phyloP scores from a whole-genome alignment of 129 eudicot species.

The Lonicera japonica region DNA sequence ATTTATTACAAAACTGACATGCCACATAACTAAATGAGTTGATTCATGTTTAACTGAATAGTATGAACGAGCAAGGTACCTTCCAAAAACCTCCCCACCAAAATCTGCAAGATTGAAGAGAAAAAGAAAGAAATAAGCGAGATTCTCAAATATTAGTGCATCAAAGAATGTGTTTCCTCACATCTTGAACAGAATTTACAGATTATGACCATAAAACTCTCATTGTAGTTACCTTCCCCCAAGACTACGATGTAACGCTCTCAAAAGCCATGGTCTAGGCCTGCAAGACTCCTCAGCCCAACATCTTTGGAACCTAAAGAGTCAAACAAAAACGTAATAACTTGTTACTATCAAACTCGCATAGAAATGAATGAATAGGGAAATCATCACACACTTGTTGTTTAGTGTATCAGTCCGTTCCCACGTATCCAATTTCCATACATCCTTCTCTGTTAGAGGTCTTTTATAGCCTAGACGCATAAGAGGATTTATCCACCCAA shows the following conservation, averaged over 20 bases:
- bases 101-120: constrained; percentile 35
- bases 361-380: constrained; percentile 1
- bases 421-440: constrained; percentile 89
- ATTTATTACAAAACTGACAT: neutral
- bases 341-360: neutral
- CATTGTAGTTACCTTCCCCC: constrained; percentile 97
- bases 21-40: constrained; percentile 10
- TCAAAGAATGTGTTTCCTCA: neutral
- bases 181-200: neutral
- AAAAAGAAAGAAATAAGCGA: constrained; percentile 2
- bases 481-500: constrained; percentile 82
- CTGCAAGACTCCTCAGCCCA: constrained; percentile 80
- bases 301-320: constrained; percentile 59
- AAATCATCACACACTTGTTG: constrained; percentile 39
- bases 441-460: constrained; percentile 87
- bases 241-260: constrained; percentile 78
- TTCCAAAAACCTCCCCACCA: constrained; percentile 92
- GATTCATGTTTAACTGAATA: constrained; percentile 1
- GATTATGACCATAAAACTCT: neutral
- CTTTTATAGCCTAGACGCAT: constrained; percentile 77
- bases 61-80: constrained; percentile 24
- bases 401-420: constrained; percentile 74
- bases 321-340: neutral
- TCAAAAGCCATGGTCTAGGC: constrained; percentile 85
- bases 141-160: neutral